Percentiles rank a stretch among this genome's conserved stretches.
Evolutionary conservation across 2,329 filamentous ascomycete species (phyloP).

Genomic region (Westerdykella aurantiaca): DNA sequence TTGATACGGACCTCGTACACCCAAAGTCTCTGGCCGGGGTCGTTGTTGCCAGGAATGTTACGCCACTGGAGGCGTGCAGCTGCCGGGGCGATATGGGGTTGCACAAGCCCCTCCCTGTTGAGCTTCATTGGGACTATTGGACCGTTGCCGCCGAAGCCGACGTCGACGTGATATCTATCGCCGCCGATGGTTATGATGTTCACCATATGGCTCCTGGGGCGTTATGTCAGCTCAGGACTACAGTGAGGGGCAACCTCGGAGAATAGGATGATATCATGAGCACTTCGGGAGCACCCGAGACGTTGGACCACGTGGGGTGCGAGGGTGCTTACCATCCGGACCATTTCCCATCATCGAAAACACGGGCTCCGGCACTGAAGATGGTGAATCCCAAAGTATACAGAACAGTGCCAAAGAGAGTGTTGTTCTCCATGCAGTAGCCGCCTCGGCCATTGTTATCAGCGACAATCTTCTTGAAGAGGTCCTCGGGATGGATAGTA

Average conservation of each 20-base stretch:
- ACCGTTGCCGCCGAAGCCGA: conserved; percentile 40
- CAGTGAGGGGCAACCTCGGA: conserved; percentile 1
- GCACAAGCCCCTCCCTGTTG: conserved; percentile 18
- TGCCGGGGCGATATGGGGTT: conserved; percentile 28
- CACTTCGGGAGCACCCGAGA: conserved; percentile 1
- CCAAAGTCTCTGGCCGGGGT: conserved; percentile 40
- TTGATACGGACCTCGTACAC: conserved; percentile 37
- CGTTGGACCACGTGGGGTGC: not conserved
- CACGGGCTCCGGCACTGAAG: conserved; percentile 38
- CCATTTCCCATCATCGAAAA: conserved; percentile 25
- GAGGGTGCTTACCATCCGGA: conserved; percentile 24
- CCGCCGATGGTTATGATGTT: conserved; percentile 39
- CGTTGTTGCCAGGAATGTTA: conserved; percentile 28
- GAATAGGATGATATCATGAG: not conserved
- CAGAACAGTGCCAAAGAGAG: conserved; percentile 48
- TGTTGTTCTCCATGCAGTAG: conserved; percentile 58
- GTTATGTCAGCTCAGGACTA: not conserved
- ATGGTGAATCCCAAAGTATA: conserved; percentile 47
- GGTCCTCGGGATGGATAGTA: conserved; percentile 44
- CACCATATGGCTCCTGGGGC: conserved; percentile 40
- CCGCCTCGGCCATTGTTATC: conserved; percentile 47
- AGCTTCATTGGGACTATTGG: conserved; percentile 37
- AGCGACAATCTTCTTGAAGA: conserved; percentile 53
- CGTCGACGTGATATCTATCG: conserved; percentile 37
- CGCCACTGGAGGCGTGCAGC: conserved; percentile 29